Base-by-base conservation (phyloP, 1,139 yeast species). In the Zygoascus sp. region DNA sequence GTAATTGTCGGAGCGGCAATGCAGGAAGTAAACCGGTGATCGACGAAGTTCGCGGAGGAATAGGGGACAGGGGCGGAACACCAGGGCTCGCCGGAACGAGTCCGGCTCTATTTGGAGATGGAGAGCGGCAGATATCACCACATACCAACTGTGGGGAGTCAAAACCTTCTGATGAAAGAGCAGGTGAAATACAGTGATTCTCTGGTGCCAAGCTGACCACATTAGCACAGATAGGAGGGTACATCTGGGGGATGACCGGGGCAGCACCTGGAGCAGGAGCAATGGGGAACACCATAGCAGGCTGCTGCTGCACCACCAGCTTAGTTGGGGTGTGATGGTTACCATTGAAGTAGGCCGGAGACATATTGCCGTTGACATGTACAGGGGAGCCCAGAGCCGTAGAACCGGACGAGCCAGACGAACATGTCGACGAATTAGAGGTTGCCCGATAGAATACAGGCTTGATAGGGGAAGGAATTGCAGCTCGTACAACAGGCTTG, bases 1-100 rank as follows among this genome's bases (percentile, higher is more conserved):
- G 32, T n/a, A 23, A 36, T 13, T 42, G 45, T 19, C 45, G 20
- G 10, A 42, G 22, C 6, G 45, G 45, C 10, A 45, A 37, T 9
- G 48, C 48, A 10, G 48, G 48, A 5, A 45, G 34, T 2, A 45
- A 32, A 3, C 44, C 44, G 27, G 42, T 27, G 8, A 27, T 40
- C n/a, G 45, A 23, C 9, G 32, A 23, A n/a, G 45, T 35, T 19
- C 39, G 38, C 8, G 44, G 44, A 32, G 44, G 36, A 19, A 41
- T 28, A n/a, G 44, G 44, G 2, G 44, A 41, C n/a, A 35, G 11
- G 3, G 44, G 44, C 5, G 44, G 39, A 13, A 41, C 36, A 5
- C 38, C 40, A 25, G 36, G 28, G 21, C 28, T 19, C 10, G 41
- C 46, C 16, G 41, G 34, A 6, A 36, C 32, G 16, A 39, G n/a